Base-by-base conservation (phyloP, 1,284 basidiomycete genomes). In the Cryptococcus wingfieldii region DNA sequence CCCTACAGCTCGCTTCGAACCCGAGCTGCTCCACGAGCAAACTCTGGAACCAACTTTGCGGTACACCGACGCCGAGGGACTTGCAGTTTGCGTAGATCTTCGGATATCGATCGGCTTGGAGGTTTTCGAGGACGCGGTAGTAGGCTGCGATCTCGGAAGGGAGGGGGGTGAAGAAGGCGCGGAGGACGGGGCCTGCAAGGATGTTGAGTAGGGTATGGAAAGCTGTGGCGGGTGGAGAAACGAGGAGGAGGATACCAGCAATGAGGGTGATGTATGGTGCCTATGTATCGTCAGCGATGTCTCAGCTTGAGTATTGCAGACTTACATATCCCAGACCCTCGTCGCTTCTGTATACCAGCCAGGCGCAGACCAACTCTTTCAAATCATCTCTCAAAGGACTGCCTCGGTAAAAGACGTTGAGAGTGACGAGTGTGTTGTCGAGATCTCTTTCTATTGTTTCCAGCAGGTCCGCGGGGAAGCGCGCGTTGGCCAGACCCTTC, bases 61-160 rank as follows among this genome's bases (percentile, higher is more conserved):
- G 76, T 13, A 78, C 54, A 41, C 61, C 62, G 23, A 75, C 49
- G 5, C 74, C 71, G 0, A 74, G 87, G 68, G 92, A 89, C 72
- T 94, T 93, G 78, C 94, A 94, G 78, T 95, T 95, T 77, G 93
- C 93, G 75, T 90, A 95, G 64, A 93, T 90, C 79, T 92, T 95
- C 0, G 95, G 95, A 86, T 97, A 94, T 45, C 51, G 57, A 58
- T 75, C 72, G 12, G 72, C 71, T 55, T 76, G 71, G 10, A 75
- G 64, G 51, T 75, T 74, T 51, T 76, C 73, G 45, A 76, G 70
- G 9, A 76, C 71, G 43, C 74, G 69, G 58, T 79, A 78, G 63
- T 72, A 79, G 0, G 77, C 77, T 79, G 87, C 82, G 72, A 94
- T 90, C 75, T 95, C 92, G 57, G 90, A 88, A 66, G 82, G 83